Conservation (phyloP, 352 stramenopile genomes). For the Pythium utonaiense region DNA sequence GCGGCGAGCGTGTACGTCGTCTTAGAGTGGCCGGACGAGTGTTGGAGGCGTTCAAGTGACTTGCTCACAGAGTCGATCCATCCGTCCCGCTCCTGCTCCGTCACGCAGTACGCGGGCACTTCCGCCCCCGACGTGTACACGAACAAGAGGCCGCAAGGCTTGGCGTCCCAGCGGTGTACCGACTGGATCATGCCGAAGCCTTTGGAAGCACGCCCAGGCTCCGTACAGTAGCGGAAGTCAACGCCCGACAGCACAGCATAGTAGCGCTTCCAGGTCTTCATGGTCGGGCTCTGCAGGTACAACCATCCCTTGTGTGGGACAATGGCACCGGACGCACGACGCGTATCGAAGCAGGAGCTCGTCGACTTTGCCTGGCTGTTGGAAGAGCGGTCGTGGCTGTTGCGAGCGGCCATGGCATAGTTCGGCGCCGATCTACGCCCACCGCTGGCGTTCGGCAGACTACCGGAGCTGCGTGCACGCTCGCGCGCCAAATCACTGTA, state of each 20-base stretch:
- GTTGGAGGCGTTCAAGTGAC: slow-evolving; percentile 52
- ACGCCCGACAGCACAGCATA: slow-evolving; percentile 65
- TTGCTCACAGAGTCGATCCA: slow-evolving; percentile 50
- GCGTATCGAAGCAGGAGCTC: slow-evolving; percentile 68
- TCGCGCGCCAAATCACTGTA: slow-evolving; percentile 53
- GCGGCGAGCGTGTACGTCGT: slow-evolving; percentile 66
- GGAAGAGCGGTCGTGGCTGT: slow-evolving; percentile 20
- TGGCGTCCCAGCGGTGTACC: slow-evolving; percentile 37
- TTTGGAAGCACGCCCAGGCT: slow-evolving; percentile 54
- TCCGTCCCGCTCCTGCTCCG: slow-evolving; percentile 39
- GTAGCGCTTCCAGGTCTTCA: slow-evolving; percentile 69
- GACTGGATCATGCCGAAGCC: slow-evolving; percentile 59
- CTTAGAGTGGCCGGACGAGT: slow-evolving; percentile 49
- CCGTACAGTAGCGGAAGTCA: slow-evolving; percentile 76
- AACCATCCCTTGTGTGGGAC: slow-evolving; percentile 67
- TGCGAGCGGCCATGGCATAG: slow-evolving; percentile 6
- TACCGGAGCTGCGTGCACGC: slow-evolving; percentile 32
- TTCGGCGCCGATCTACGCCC: slow-evolving; percentile 17
- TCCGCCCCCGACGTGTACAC: slow-evolving; percentile 43
- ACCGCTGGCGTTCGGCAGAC: slow-evolving; percentile 2
- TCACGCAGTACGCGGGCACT: slow-evolving; percentile 46
- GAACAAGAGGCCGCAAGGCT: slow-evolving; percentile 48
- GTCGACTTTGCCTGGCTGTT: slow-evolving; percentile 2
- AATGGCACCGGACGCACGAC: slow-evolving; percentile 44
- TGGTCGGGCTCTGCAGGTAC: slow-evolving; percentile 53